Evolutionary conservation across 108 stramenopile genomes (phyloP).

Genomic region (Cyclotella cryptica): DNA sequence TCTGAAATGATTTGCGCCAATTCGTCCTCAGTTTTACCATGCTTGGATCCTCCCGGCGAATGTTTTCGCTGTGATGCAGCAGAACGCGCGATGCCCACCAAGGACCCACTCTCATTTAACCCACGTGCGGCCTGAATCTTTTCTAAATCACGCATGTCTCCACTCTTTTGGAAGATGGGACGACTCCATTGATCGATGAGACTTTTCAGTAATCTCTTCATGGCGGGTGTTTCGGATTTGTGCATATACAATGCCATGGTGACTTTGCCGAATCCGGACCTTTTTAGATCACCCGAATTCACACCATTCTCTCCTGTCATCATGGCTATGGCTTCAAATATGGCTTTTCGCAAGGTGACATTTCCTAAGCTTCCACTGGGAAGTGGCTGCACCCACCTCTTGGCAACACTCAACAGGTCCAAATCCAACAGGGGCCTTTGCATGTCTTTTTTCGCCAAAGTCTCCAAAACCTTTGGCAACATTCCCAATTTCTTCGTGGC

Average conservation of each 20-base stretch:
- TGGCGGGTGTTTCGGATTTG: conserved; percentile 83
- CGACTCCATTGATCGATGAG: conserved; percentile 93
- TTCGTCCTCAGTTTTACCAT: conserved; percentile 47
- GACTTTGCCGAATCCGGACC: conserved; percentile 82
- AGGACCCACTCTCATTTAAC: conserved; percentile 36
- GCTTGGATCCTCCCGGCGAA: not conserved
- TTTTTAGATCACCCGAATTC: conserved; percentile 71
- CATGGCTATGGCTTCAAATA: conserved; percentile 64
- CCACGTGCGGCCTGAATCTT: conserved; percentile 69
- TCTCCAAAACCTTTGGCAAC: conserved; percentile 72
- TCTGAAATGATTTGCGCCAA: conserved; percentile 47
- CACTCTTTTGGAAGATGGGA: conserved; percentile 92
- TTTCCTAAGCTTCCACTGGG: conserved; percentile 85
- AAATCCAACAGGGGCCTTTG: conserved; percentile 76
- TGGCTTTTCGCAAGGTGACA: conserved; percentile 78
- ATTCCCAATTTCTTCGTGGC: conserved; percentile 77
- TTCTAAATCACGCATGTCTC: conserved; percentile 86
- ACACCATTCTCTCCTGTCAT: conserved; percentile 88
- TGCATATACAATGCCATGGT: conserved; percentile 88
- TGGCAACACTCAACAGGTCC: conserved; percentile 69
- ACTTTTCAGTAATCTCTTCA: conserved; percentile 71
- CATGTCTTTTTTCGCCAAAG: conserved; percentile 71
- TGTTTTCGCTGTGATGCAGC: conserved; percentile 20
- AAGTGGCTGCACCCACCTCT: conserved; percentile 89
- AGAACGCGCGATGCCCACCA: conserved; percentile 58